Evolutionary conservation across 192 early-diverging fungal genomes (phyloP).

Genomic region (Linnemannia schmuckeri): DNA sequence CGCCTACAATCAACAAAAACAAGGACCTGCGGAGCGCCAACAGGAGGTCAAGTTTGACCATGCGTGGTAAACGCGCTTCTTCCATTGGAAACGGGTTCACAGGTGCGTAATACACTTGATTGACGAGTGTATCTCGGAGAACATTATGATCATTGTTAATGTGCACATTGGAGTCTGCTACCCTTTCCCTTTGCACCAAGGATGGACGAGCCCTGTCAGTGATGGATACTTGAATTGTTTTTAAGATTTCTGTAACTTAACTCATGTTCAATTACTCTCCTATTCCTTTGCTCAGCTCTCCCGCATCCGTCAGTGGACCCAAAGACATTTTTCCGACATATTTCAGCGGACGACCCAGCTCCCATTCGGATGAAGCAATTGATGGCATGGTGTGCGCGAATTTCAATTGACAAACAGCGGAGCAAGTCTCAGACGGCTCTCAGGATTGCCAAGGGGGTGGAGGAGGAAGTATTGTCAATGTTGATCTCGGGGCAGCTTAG

Average conservation of each 20-base stretch:
- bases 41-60: constrained; percentile 40
- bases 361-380: constrained; percentile 52
- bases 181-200: background rate
- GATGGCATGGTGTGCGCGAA: constrained; percentile 50
- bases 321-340: constrained; percentile 46
- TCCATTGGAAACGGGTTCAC: constrained; percentile 49
- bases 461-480: constrained; percentile 35
- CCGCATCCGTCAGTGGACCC: constrained; percentile 49
- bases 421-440: constrained; percentile 20
- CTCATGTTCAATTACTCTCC: background rate
- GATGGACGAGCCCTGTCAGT: too few relatives aligned
- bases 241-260: too few relatives aligned
- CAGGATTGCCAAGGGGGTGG: constrained; percentile 37
- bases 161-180: background rate
- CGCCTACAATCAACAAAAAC: constrained; percentile 50
- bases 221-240: too few relatives aligned
- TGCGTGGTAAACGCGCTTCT: constrained; percentile 47
- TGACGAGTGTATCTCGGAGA: background rate
- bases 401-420: constrained; percentile 26
- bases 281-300: constrained; percentile 12
- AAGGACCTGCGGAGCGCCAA: constrained; percentile 42
- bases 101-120: constrained; percentile 7
- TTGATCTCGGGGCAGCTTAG: constrained; percentile 26
- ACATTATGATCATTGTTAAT: background rate
- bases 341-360: constrained; percentile 42